Base-by-base conservation (phyloP, 768 basidiomycete genomes). In the Auricularia cornea region DNA sequence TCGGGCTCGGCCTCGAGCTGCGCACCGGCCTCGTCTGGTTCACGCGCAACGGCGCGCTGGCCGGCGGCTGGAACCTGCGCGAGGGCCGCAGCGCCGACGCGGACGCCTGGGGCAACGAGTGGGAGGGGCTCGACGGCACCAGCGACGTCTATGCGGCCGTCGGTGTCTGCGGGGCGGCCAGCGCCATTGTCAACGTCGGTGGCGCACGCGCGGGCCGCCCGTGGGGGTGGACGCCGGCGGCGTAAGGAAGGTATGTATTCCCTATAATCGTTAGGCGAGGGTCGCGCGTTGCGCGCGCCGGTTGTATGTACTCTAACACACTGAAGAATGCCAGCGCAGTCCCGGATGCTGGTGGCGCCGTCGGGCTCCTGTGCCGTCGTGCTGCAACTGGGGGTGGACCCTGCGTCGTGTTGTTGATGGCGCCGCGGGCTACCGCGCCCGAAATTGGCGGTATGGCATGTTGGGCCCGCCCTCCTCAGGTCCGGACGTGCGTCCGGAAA, bases 11-110 rank as follows among this genome's bases (percentile, higher is more conserved):
- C 4, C 98, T 97, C 77, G 86, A 94, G 28, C 97, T 97, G 5
- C 87, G 97, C 44, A 93, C 91, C 2, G 97, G 97, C 32, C 94
- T 93, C 0, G 94, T 99, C 23, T 99, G 98, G 78, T 99, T 92
- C 80, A 98, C 97, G 44, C 89, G 95, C 64, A 99, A 99, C 70
- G 97, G 97, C 35, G 54, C 30, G 54, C 54, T 57, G 6, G 54
- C 54, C 26, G 54, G 54, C 54, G 54, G 54, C 26, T 57, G 54
- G 54, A 57, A 57, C 11, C 54, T 57, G 54, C 54, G 54, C 54
- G 54, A 57, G 54, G 54, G 54, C 30, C 54, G 54, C 54, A 28
- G 26, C 11, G 54, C 16, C 16, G 23, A 26, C 1, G 23, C 54
- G 11, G 54, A 57, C 54, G 16, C 54, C 18, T 57, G 26, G 28